Base-by-base conservation (phyloP, 2,329 filamentous ascomycete species). In the Cercospora sp. region DNA sequence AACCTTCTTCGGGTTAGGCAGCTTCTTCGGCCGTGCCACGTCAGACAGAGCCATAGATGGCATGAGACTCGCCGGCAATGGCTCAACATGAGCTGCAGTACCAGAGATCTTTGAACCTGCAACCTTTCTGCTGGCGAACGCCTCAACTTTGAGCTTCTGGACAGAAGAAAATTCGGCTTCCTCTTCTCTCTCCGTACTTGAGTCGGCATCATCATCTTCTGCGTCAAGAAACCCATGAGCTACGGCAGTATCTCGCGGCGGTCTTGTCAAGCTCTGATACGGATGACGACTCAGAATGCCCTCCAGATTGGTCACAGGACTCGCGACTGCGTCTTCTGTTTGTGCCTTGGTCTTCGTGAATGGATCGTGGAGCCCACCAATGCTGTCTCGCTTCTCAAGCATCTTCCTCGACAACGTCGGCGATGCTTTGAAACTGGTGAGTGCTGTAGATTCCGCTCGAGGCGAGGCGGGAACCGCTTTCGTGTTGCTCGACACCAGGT, bases 391-490 rank as follows among this genome's bases (percentile, higher is more conserved):
- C 23, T 62, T 69, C 18, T 67, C 63, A 48, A 68, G 48, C 45
- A 69, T 33, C 36, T 63, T 28, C 42, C 65, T 60, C n/a, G 51
- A 62, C 57, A 62, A 63, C 18, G 33, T 61, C 36, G 30, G 60
- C 23, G 23, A 69, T n/a, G 45, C 39, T 23, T 69, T 65, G 30
- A 69, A 67, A 9, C 45, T 62, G 74, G 74, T 78, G 70, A 79
- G 80, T 64, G 70, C 77, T 68, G 76, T 85, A 71, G 80, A 82
- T 5, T 77, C 77, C 55, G 77, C 78, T 45, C 73, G 71, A 28
- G 81, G 80, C 20, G 79, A 81, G 74, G 70, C 80, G 78, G 75
- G 83, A 72, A 75, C 73, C 72, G 67, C 80, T 77, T 75, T 84
- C 48, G 73, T 78, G 62, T 82, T 82, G 72, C 80, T 81, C 1